Conservation (phyloP, 2,329 filamentous ascomycete genomes). For the Exophiala aquamarina region DNA sequence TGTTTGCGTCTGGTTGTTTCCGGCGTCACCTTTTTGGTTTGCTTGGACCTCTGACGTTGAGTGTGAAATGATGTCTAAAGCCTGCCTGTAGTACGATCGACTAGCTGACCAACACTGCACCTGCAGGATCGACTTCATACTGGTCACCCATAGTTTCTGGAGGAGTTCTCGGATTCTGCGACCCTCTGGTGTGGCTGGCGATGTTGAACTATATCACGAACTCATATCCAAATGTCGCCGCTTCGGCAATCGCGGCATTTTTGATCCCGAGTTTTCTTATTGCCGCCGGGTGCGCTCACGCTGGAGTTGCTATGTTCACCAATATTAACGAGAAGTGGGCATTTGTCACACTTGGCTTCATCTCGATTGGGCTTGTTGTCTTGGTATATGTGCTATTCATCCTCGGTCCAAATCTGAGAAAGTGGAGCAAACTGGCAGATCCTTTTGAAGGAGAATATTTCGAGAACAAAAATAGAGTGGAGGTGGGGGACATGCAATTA, state of each 20-base stretch:
- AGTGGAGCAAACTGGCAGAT: constrained; percentile 35
- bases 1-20: constrained; percentile 45
- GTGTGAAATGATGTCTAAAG: background rate
- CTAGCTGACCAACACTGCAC: background rate
- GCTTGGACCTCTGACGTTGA: constrained; percentile 43
- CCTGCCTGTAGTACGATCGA: too few species aligned
- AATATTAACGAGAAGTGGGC: constrained; percentile 43
- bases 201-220: constrained; percentile 48
- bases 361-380: constrained; percentile 40
- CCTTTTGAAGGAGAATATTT: constrained; percentile 9
- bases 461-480: background rate
- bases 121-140: constrained; percentile 31
- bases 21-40: constrained; percentile 44
- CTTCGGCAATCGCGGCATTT: constrained; percentile 44
- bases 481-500: too few species aligned
- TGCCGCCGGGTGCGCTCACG: constrained; percentile 42
- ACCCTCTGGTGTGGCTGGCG: constrained; percentile 44
- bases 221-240: constrained; percentile 44
- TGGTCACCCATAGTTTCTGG: constrained; percentile 45
- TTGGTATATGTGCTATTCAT: constrained; percentile 45
- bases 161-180: constrained; percentile 41
- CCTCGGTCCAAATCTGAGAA: constrained; percentile 37
- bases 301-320: constrained; percentile 40
- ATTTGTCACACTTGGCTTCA: constrained; percentile 42
- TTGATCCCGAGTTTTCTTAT: constrained; percentile 45